Conservation (phyloP, 805 yeast species). For the Lachancea sp. region DNA sequence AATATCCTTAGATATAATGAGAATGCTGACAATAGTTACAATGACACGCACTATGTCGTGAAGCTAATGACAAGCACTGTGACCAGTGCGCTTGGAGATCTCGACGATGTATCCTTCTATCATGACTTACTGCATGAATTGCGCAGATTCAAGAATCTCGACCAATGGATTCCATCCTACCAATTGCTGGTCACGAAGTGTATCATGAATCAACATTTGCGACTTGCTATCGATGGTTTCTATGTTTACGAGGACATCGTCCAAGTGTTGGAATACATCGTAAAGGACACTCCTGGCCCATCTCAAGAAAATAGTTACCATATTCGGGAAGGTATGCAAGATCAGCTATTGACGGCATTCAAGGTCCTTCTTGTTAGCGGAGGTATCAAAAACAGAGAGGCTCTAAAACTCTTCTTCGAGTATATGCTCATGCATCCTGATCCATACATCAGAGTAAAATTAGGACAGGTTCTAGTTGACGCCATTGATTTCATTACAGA, state of each 20-base stretch:
- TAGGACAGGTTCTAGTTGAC: conserved; percentile 42
- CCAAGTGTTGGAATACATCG: conserved; percentile 53
- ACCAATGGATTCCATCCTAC: conserved; percentile 78
- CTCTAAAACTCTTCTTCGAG: conserved; percentile 58
- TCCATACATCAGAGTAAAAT: conserved; percentile 42
- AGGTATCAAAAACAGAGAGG: conserved; percentile 58
- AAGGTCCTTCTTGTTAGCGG: conserved; percentile 66
- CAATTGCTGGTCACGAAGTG: conserved; percentile 39
- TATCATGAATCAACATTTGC: conserved; percentile 56
- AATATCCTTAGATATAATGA: conserved; percentile 78
- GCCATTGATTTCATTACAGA: conserved; percentile 63
- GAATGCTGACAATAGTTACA: conserved; percentile 68
- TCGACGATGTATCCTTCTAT: conserved; percentile 36
- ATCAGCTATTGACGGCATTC: conserved; percentile 62
- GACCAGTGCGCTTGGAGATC: conserved; percentile 32
- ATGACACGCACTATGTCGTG: conserved; percentile 63
- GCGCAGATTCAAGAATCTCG: conserved; percentile 69
- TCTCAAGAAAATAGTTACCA: conserved; percentile 18
- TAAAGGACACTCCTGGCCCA: conserved; percentile 31
- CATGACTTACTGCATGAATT: conserved; percentile 56
- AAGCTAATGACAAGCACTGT: conserved; percentile 52
- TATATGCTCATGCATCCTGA: conserved; percentile 51
- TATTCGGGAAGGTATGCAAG: conserved; percentile 32
- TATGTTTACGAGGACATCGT: conserved; percentile 40
- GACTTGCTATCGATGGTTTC: conserved; percentile 51